Percentiles rank a stretch among this genome's conserved stretches.
These are phyloP conservation scores for Cyberlindnera sargentensis DNA, from an alignment of 805 yeast genomes.

Conservation along the genomic window DNA sequence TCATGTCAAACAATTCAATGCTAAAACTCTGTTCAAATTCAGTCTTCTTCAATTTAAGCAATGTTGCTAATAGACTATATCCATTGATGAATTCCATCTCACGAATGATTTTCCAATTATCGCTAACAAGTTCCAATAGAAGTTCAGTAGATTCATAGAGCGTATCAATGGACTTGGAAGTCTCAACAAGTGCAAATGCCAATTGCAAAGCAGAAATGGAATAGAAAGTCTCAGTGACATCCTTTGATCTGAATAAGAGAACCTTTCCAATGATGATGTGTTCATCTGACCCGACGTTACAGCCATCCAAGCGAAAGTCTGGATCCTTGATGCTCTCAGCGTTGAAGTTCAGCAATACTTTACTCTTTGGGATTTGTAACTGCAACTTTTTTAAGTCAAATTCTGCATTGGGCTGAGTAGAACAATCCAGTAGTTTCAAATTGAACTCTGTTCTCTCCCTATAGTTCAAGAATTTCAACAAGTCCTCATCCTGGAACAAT, in stretches of 20 bases:
- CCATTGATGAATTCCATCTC: slow-evolving; percentile 59
- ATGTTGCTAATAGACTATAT: slow-evolving; percentile 48
- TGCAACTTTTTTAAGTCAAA: slow-evolving; percentile 13
- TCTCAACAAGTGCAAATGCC: slow-evolving; percentile 40
- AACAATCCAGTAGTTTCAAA: slow-evolving; percentile 28
- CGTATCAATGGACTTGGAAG: slow-evolving; percentile 28
- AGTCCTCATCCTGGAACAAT: slow-evolving; percentile 30
- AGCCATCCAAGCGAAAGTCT: neutral
- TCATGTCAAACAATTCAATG: slow-evolving; percentile 39
- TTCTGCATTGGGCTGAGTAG: slow-evolving; percentile 16
- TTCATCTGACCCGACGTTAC: neutral
- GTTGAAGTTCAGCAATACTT: slow-evolving; percentile 15
- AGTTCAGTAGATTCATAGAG: slow-evolving; percentile 31
- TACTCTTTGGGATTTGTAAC: slow-evolving; percentile 13
- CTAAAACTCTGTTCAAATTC: slow-evolving; percentile 23
- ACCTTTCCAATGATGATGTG: slow-evolving; percentile 9
- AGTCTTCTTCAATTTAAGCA: slow-evolving; percentile 39
- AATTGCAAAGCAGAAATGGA: slow-evolving; percentile 46
- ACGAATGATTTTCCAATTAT: slow-evolving; percentile 42
- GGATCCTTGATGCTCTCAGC: slow-evolving; percentile 3
- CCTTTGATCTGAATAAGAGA: slow-evolving; percentile 1
- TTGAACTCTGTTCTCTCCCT: slow-evolving; percentile 31
- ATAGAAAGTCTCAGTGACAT: slow-evolving; percentile 18
- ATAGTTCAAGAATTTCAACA: slow-evolving; percentile 35
- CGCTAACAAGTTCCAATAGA: slow-evolving; percentile 36